Percentiles rank a stretch among this genome's conserved stretches.
Conservation (phyloP, 441 rosid genomes). For the Lepidium campestre region DNA sequence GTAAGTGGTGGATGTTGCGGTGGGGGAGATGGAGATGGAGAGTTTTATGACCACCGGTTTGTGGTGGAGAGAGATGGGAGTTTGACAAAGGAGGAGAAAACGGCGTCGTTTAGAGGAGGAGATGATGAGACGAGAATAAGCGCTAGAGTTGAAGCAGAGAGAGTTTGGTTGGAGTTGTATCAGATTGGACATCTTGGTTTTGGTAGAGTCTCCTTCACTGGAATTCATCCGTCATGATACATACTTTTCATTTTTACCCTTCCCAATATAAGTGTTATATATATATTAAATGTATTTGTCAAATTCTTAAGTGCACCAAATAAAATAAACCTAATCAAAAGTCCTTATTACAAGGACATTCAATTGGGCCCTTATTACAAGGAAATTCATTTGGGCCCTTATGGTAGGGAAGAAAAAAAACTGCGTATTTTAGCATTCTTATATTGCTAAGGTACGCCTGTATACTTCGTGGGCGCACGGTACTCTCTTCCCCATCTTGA, state of each 20-base stretch:
- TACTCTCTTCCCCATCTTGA: not conserved
- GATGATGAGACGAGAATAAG: conserved; percentile 31
- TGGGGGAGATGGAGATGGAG: not conserved
- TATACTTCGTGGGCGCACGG: not conserved
- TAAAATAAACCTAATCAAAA: not conserved
- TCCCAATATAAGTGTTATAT: too few relatives aligned
- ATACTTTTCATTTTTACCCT: not conserved
- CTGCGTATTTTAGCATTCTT: conserved; percentile 10
- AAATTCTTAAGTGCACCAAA: not conserved
- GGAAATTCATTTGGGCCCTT: not conserved
- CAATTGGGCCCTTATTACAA: not conserved
- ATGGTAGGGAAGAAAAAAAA: not conserved
- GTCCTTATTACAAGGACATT: not conserved
- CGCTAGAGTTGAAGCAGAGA: conserved; percentile 51
- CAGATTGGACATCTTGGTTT: conserved; percentile 81
- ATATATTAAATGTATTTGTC: not conserved
- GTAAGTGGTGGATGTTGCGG: conserved; percentile 21
- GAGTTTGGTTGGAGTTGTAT: conserved; percentile 71
- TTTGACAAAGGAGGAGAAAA: conserved; percentile 18
- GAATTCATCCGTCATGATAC: conserved; percentile 7
- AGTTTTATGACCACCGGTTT: conserved; percentile 15
- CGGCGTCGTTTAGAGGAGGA: conserved; percentile 8
- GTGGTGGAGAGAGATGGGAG: conserved; percentile 31
- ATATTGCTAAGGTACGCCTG: not conserved
- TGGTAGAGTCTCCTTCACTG: conserved; percentile 72